Base-by-base conservation (phyloP, 768 basidiomycete genomes). In the Hypholoma fasciculare region DNA sequence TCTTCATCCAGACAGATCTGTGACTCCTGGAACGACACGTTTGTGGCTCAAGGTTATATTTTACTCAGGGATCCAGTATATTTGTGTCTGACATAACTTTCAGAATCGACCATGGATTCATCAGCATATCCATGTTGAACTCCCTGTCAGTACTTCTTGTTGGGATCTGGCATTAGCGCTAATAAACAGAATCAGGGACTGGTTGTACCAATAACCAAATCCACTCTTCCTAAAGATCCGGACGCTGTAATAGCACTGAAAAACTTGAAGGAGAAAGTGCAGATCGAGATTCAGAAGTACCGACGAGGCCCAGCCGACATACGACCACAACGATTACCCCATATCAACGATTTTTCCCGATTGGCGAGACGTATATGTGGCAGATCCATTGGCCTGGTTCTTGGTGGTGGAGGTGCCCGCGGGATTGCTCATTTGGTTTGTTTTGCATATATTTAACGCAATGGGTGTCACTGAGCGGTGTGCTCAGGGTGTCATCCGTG, bases 331-430 rank as follows among this genome's bases (percentile, higher is more conserved):
- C 82, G 91, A 1, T 84, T 86, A n/a, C 84, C 90, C 4, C 88
- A 94, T 68, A 84, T 83, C 61, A 94, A 89, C 63, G 97, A 99
- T 69, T 98, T 98, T 70, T 88, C 94, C 8, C 82, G 97, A 19
- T 75, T 99, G 39, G 97, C 97, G 1, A 78, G 97, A 56, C 76
- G 95, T 50, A 83, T 98, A 38, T 97, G 95, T 67, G 97, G 96
- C 13, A 92, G 88, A 65, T 93, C 92, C 7, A 90, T 98, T 58
- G 97, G 96, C 1, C 76, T 99, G 44, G 95, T 98, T 7, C 82
- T 99, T 1, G 97, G 97, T 17, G 97, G 97, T 6, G 97, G 97
- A n/a, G 97, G 97, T 16, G 97, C 96, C 14, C 83, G 97, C 42
- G 97, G 81, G 49, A 76, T 81, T 54, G 73, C 76, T 16, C 76